phyloP scores from a whole-genome alignment of 768 basidiomycete genomes.

The Cystofilobasidium ferigula region DNA sequence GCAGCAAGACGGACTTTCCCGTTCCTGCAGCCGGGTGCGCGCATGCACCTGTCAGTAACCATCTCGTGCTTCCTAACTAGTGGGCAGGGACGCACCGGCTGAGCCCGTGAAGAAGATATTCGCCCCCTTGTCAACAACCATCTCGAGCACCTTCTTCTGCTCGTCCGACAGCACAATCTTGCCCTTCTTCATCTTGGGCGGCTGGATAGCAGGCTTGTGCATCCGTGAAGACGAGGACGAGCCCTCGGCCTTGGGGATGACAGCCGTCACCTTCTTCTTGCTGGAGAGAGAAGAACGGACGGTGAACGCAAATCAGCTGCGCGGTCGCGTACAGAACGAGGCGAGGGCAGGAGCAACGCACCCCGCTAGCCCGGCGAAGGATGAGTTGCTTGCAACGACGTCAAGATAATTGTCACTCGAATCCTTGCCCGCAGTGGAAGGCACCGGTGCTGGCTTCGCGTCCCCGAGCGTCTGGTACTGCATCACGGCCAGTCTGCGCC shows the following conservation, averaged over 20 bases:
- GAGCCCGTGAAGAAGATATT: conserved; percentile 36
- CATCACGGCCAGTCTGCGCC: neutral
- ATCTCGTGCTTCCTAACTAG: neutral
- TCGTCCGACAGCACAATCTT: conserved; percentile 41
- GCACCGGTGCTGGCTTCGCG: neutral
- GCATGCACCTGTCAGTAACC: neutral
- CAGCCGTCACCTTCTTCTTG: neutral
- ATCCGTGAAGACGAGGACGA: neutral
- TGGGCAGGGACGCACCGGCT: conserved; percentile 27
- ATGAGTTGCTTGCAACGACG: neutral
- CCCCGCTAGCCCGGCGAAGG: too few species aligned
- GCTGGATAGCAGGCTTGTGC: neutral
- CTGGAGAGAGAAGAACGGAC: neutral
- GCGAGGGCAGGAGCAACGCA: neutral
- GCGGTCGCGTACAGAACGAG: neutral
- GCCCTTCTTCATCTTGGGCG: conserved; percentile 12
- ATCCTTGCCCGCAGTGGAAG: neutral
- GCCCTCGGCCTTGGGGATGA: neutral
- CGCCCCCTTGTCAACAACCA: conserved; percentile 46
- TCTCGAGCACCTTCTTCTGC: conserved; percentile 67
- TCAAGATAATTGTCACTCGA: neutral
- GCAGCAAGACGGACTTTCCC: conserved; percentile 36
- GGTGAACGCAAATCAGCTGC: neutral
- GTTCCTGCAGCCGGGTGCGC: conserved; percentile 26
- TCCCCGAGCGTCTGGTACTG: neutral